Evolutionary conservation across 2,329 filamentous ascomycete species (phyloP).

Genomic region (Aspergillus glaucus): DNA sequence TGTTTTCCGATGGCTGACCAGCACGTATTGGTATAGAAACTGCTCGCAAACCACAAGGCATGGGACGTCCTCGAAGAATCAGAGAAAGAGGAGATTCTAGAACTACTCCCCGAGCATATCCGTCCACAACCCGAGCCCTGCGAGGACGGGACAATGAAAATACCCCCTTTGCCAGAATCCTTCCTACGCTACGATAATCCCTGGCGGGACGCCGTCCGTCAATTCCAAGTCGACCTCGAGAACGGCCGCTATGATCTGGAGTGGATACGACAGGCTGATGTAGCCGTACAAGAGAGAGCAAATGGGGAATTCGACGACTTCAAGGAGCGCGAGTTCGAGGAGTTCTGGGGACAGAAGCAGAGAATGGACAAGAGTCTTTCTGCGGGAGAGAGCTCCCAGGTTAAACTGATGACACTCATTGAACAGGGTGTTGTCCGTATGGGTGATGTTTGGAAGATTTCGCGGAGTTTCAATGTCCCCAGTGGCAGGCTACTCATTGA

Average conservation of each 20-base stretch:
- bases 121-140: conserved; percentile 27
- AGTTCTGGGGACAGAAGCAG: conserved; percentile 54
- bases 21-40: conserved; percentile 23
- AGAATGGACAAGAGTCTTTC: conserved; percentile 25
- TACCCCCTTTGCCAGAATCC: conserved; percentile 33
- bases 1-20: not conserved
- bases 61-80: conserved; percentile 38
- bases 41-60: conserved; percentile 34
- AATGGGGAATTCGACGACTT: conserved; percentile 53
- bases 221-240: conserved; percentile 51
- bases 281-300: conserved; percentile 47
- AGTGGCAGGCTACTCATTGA: conserved; percentile 27
- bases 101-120: conserved; percentile 37
- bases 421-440: conserved; percentile 28
- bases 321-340: conserved; percentile 50
- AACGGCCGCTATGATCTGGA: conserved; percentile 51
- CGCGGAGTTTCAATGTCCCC: conserved; percentile 15
- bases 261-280: conserved; percentile 51
- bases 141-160: conserved; percentile 25
- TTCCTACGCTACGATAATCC: conserved; percentile 42
- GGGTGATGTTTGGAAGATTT: conserved; percentile 39
- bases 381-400: conserved; percentile 38
- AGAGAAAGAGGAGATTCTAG: conserved; percentile 36
- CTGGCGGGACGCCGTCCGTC: conserved; percentile 48
- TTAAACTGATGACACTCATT: conserved; percentile 34